phyloP scores from a whole-genome alignment of 495 filamentous ascomycete species.

The Ramalina intermedia region DNA sequence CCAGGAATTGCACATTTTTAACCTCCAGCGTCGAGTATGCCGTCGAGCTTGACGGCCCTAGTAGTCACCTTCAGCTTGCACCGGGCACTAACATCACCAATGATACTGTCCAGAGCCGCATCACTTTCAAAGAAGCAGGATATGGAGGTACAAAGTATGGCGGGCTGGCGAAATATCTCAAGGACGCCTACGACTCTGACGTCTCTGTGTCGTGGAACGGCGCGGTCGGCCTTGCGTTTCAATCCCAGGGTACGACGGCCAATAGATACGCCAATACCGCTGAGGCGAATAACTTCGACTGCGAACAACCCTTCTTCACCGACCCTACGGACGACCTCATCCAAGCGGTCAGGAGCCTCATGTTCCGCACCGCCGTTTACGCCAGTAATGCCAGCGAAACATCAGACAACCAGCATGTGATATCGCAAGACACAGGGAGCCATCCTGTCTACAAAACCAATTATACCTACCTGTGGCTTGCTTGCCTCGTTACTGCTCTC shows the following conservation, averaged over 20 bases:
- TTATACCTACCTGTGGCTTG: conserved; percentile 4
- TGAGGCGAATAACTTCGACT: neutral
- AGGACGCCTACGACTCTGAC: neutral
- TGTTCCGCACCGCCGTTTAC: conserved; percentile 9
- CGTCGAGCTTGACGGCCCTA: neutral
- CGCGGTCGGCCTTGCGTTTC: neutral
- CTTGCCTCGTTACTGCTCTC: conserved; percentile 6
- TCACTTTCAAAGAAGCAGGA: neutral
- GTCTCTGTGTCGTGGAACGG: neutral
- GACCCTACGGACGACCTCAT: conserved; percentile 10
- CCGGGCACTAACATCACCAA: neutral
- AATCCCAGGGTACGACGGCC: neutral
- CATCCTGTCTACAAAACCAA: conserved; percentile 2
- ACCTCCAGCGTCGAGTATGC: neutral
- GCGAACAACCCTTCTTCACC: neutral
- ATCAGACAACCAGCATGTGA: neutral
- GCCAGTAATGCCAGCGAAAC: neutral
- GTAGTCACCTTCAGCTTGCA: neutral
- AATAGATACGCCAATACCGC: neutral
- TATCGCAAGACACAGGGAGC: neutral
- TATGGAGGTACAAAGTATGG: neutral
- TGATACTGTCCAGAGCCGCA: neutral
- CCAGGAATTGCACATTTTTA: neutral
- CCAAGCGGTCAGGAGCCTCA: conserved; percentile 1
- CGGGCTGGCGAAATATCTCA: neutral